phyloP scores from a whole-genome alignment of 495 filamentous ascomycete genomes.

The Amphirosellinia nigrospora region DNA sequence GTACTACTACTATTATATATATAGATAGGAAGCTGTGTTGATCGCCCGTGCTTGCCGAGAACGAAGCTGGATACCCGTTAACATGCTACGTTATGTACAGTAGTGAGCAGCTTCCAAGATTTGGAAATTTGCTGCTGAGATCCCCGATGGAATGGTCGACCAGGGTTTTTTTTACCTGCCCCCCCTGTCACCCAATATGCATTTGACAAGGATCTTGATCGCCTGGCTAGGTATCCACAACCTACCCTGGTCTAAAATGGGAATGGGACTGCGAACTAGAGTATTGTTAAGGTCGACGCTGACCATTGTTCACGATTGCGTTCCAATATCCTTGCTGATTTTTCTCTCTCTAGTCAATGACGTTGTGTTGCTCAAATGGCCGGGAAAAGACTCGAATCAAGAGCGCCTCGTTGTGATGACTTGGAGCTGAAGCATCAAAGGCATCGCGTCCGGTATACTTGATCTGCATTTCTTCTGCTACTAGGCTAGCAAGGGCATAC shows the following conservation, averaged over 20 bases:
- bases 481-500: slow-evolving; percentile 11
- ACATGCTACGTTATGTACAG: slow-evolving; percentile 1
- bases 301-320: neutral
- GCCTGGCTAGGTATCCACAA: slow-evolving; percentile 36
- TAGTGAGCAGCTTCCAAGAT: slow-evolving; percentile 23
- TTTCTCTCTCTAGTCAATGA: neutral
- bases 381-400: neutral
- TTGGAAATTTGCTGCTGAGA: slow-evolving; percentile 36
- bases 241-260: slow-evolving; percentile 23
- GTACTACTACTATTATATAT: neutral
- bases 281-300: neutral
- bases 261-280: slow-evolving; percentile 5
- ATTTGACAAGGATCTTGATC: slow-evolving; percentile 38
- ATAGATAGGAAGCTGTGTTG: neutral
- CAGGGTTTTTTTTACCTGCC: slow-evolving; percentile 21
- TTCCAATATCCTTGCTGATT: neutral
- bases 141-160: slow-evolving; percentile 27
- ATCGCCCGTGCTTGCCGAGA: slow-evolving; percentile 27
- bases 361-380: neutral
- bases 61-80: slow-evolving; percentile 28
- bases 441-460: neutral
- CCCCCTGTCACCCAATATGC: slow-evolving; percentile 29
- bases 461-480: slow-evolving; percentile 27
- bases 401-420: too few species aligned
- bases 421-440: neutral